A percentile compares a stretch with the other conserved stretches of the same genome.
phyloP scores from a whole-genome alignment of 2,329 filamentous ascomycete genomes.

The Domatiomyces globalis region DNA sequence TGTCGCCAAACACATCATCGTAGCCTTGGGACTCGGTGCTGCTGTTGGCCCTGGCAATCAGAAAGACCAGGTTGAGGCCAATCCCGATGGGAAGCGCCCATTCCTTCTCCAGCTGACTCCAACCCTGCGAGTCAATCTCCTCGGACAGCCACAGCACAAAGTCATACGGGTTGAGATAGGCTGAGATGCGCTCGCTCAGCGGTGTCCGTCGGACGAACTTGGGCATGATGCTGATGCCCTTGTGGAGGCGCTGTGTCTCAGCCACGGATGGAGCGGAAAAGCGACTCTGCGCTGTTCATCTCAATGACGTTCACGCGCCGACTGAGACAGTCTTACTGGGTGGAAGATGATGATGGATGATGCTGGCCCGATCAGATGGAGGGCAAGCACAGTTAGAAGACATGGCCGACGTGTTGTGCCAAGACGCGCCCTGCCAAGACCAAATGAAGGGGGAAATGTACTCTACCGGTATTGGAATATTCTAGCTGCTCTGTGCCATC shows the following conservation, averaged over 20 bases:
- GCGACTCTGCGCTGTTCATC: slow-evolving; percentile 5
- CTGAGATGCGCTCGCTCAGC: slow-evolving; percentile 63
- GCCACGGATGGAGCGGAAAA: slow-evolving; percentile 37
- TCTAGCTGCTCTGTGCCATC: not conserved
- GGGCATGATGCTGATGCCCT: slow-evolving; percentile 40
- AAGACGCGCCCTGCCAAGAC: not conserved
- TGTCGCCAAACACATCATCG: slow-evolving; percentile 78
- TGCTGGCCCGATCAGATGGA: not conserved
- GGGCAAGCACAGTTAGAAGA: not conserved
- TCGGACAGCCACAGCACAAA: slow-evolving; percentile 83
- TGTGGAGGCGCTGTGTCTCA: slow-evolving; percentile 66
- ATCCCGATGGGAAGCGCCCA: slow-evolving; percentile 65
- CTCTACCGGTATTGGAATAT: not conserved
- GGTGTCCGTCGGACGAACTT: slow-evolving; percentile 70
- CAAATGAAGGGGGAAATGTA: too few species aligned
- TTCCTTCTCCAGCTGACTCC: slow-evolving; percentile 61
- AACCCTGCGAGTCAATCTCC: slow-evolving; percentile 80
- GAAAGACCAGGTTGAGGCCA: slow-evolving; percentile 61
- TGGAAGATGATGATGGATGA: not conserved
- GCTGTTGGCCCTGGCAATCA: slow-evolving; percentile 70
- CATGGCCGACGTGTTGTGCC: not conserved
- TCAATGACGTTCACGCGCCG: not conserved
- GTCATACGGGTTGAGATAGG: slow-evolving; percentile 74
- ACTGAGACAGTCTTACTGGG: not conserved
- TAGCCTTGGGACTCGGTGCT: slow-evolving; percentile 37